These are phyloP conservation scores for Mollisiaceae sp. DNA, from an alignment of 2,329 filamentous ascomycete genomes.

Conservation along the genomic window DNA sequence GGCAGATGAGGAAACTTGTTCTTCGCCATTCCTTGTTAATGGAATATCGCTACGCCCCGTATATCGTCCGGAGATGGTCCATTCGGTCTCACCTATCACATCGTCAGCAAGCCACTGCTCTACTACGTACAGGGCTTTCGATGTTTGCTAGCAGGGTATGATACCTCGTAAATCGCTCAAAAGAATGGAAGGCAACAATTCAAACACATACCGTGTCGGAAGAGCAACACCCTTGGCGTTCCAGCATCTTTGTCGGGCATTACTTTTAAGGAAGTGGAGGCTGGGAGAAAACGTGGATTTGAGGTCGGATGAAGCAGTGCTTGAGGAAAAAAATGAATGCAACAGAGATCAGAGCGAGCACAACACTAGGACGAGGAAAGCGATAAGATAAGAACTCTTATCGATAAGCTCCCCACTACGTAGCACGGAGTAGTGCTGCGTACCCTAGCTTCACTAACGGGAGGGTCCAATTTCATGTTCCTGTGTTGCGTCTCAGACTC, in stretches of 20 bases:
- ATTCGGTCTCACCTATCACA: conserved; percentile 51
- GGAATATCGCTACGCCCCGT: conserved; percentile 50
- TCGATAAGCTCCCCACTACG: background rate
- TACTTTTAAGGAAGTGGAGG: conserved; percentile 23
- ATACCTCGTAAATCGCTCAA: background rate
- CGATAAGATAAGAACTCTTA: background rate
- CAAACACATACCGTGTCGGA: conserved; percentile 45
- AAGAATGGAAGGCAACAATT: background rate
- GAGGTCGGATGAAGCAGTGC: background rate
- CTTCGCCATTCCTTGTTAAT: conserved; percentile 46
- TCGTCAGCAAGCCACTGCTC: conserved; percentile 12
- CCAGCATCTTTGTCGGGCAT: conserved; percentile 45
- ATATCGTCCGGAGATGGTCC: conserved; percentile 52
- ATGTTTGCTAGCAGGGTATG: background rate
- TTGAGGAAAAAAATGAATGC: background rate
- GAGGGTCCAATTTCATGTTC: no score
- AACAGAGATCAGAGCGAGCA: background rate
- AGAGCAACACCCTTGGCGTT: conserved; percentile 48
- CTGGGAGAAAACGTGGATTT: no score
- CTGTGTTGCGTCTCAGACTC: no score
- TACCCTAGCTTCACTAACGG: background rate
- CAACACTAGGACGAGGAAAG: background rate
- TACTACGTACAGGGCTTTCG: background rate
- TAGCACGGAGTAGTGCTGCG: no score
- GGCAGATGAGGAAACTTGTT: conserved; percentile 50